Percentiles rank a stretch among this genome's conserved stretches.
phyloP scores from a whole-genome alignment of 1,284 basidiomycete species.

The Fistulina hepatica region DNA sequence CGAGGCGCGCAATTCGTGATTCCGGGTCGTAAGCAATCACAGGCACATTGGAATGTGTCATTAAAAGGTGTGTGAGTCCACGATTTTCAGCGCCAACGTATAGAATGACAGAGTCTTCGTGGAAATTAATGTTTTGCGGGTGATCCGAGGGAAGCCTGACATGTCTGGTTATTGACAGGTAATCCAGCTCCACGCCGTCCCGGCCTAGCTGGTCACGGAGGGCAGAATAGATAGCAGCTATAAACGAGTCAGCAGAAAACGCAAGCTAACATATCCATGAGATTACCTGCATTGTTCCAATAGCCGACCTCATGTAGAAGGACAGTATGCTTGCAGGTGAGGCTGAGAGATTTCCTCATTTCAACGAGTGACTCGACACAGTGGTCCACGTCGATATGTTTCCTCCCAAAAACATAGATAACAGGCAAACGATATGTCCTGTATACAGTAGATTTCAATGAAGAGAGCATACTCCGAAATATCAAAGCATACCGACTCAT shows the following conservation, averaged over 20 bases:
- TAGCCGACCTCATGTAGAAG: constrained; percentile 79
- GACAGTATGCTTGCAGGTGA: constrained; percentile 23
- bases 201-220: not conserved
- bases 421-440: constrained; percentile 76
- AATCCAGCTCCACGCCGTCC: not conserved
- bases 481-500: constrained; percentile 60
- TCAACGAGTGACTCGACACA: constrained; percentile 25
- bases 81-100: constrained; percentile 84
- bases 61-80: constrained; percentile 75
- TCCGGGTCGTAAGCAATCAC: constrained; percentile 71
- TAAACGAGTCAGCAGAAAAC: not conserved
- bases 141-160: no score
- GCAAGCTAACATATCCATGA: no score
- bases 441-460: constrained; percentile 4
- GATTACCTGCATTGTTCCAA: constrained; percentile 57
- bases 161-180: no score
- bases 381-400: constrained; percentile 38
- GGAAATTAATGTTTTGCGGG: not conserved
- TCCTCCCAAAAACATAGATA: constrained; percentile 77
- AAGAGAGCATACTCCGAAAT: not conserved
- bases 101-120: constrained; percentile 36
- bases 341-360: no score
- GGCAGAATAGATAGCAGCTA: not conserved
- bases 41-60: constrained; percentile 58
- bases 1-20: constrained; percentile 35